These are phyloP conservation scores for sorghum (Sorghum bicolor) DNA, from an alignment of 176 grass and related monocot genomes.

Conservation along the genomic window Sorghum_bicolor_NCBIv3 NC_012872.2:64803001-64803500, in stretches of 20 bases:
- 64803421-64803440: background rate
- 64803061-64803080: constrained; percentile 53
- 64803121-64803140: constrained; percentile 39
- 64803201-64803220: background rate
- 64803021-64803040: constrained; percentile 30
- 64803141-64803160: constrained; percentile 35
- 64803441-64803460: background rate
- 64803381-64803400: background rate
- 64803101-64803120: constrained; percentile 48
- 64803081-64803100: constrained; percentile 35
- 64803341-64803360: background rate
- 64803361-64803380: constrained; percentile 4
- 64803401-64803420: background rate
- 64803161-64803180: background rate
- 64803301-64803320: constrained; percentile 3
- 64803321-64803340: constrained; percentile 7
- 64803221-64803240: background rate
- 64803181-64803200: constrained; percentile 12
- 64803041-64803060: constrained; percentile 10
- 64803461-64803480: background rate
- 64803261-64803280: background rate
- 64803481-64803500: background rate
- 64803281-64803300: background rate
- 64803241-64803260: constrained; percentile 14
- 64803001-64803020: constrained; percentile 45